Base-by-base conservation (phyloP, 768 basidiomycete species). In the Ramaria rubella region DNA sequence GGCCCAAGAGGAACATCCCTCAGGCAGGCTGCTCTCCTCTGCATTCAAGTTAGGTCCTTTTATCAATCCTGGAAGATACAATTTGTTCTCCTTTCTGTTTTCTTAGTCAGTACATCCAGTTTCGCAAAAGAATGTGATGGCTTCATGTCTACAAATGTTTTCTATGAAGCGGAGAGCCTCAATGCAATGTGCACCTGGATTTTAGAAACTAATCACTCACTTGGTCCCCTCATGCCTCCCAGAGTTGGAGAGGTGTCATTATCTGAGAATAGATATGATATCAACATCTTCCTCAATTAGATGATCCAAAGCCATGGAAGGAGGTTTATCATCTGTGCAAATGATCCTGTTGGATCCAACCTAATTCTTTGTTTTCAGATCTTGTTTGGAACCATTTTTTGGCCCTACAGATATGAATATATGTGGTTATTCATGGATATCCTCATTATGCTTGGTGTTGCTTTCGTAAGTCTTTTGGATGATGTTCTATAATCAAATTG, bases 381-480 rank as follows among this genome's bases (percentile, higher is more conserved):
- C 43, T 63, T 64, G 4, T 64, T 67, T 38, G 66, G 66, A 6
- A 59, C 62, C 2, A 23, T 63, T 1, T 61, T 61, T 31, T 65
- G 64, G 62, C 57, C 62, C 24, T 42, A 50, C 7, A 54, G 59
- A 7, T 56, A 61, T 17, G 61, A 63, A 19, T 59, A 62, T 11
- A n/a, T 63, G 2, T 64, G 60, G 56, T 40, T 59, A 3, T 55
- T 65, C 34, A 40, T 67, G 2, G 62, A 63, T 40, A 61, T 64
- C 5, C 49, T 65, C 30, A 59, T 65, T 29, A 60, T 64, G 7
- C 38, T 30, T 50, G 55, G 60, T 12, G 59, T 60, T 3, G 63
- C 66, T 14, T 65, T 67, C 53, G 66, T 67, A 34, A 49, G 61
- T 52, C 26, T 19, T 14, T 27, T 9, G 12, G n/a, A 14, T 26